These are phyloP conservation scores for Daldinia bambusicola DNA, from an alignment of 495 filamentous ascomycete genomes.

Conservation along the genomic window DNA sequence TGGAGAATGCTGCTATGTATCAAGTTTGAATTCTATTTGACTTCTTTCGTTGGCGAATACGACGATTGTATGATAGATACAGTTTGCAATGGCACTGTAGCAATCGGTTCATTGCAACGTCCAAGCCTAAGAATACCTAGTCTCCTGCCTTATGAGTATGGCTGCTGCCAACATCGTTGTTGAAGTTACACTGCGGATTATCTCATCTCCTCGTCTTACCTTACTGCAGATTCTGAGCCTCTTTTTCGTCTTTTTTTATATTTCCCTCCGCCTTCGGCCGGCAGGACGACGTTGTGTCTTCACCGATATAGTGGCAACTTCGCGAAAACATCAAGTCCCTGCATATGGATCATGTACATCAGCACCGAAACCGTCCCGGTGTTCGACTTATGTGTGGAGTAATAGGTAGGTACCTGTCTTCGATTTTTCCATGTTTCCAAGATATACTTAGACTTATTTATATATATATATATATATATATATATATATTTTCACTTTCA, in stretches of 20 bases:
- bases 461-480: no score
- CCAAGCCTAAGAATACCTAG: slow-evolving; percentile 7
- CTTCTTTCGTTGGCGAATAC: slow-evolving; percentile 12
- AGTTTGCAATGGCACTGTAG: slow-evolving; percentile 28
- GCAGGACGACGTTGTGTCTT: slow-evolving; percentile 15
- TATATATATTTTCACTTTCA: slow-evolving; percentile 2
- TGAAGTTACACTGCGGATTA: slow-evolving; percentile 19
- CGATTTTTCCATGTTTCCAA: neutral
- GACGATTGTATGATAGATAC: slow-evolving; percentile 10
- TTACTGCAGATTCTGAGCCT: slow-evolving; percentile 24
- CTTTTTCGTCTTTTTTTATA: slow-evolving; percentile 19
- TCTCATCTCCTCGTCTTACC: slow-evolving; percentile 32
- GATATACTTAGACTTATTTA: neutral
- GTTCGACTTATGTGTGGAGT: slow-evolving; percentile 19
- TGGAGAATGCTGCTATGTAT: neutral
- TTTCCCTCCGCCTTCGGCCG: slow-evolving; percentile 29
- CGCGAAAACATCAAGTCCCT: slow-evolving; percentile 30
- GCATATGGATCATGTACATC: slow-evolving; percentile 42
- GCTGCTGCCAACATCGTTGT: slow-evolving; percentile 5
- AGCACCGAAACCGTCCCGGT: slow-evolving; percentile 40
- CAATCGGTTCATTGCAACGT: slow-evolving; percentile 36
- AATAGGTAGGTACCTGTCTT: neutral
- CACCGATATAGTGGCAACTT: slow-evolving; percentile 44
- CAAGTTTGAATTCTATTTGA: slow-evolving; percentile 8
- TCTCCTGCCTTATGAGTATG: slow-evolving; percentile 13